phyloP scores from a whole-genome alignment of 352 stramenopile species.

The Phytophthora tentaculata region DNA sequence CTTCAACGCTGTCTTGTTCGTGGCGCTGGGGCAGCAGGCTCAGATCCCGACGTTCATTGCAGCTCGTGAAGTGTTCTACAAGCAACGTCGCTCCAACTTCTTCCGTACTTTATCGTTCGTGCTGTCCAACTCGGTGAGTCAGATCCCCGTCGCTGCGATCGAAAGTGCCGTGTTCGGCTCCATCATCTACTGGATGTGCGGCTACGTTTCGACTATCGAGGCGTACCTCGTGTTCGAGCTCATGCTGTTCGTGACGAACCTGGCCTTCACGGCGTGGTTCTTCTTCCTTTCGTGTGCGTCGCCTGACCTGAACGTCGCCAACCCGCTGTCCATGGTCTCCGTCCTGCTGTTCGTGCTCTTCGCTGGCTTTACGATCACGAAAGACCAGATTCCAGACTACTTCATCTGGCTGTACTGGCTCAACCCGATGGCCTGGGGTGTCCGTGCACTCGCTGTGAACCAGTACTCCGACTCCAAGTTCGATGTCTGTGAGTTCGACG shows the following conservation, averaged over 20 bases:
- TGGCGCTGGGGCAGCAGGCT: conserved; percentile 63
- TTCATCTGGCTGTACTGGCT: conserved; percentile 36
- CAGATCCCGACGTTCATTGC: conserved; percentile 74
- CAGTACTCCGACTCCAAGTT: conserved; percentile 26
- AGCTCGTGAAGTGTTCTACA: conserved; percentile 70
- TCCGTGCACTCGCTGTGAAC: conserved; percentile 26
- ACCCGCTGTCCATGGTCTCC: conserved; percentile 23
- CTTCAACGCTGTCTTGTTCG: conserved; percentile 73
- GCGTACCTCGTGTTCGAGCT: conserved; percentile 47
- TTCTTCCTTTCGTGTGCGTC: conserved; percentile 24
- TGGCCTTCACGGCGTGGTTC: conserved; percentile 31
- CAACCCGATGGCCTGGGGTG: conserved; percentile 20
- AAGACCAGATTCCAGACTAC: conserved; percentile 33
- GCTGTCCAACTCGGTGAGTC: conserved; percentile 38
- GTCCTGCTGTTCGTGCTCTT: conserved; percentile 28
- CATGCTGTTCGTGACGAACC: conserved; percentile 40
- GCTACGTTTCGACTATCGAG: conserved; percentile 26
- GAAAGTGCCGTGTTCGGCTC: conserved; percentile 78
- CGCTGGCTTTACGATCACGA: conserved; percentile 25
- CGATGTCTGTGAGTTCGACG: conserved; percentile 17
- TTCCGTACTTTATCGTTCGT: conserved; percentile 74
- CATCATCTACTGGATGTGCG: conserved; percentile 86
- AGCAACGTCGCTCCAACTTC: conserved; percentile 79
- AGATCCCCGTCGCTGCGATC: conserved; percentile 35
- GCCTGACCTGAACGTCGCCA: conserved; percentile 27